Base-by-base conservation (phyloP, 2,329 filamentous ascomycete species). In the Periconia macrospinosa region DNA sequence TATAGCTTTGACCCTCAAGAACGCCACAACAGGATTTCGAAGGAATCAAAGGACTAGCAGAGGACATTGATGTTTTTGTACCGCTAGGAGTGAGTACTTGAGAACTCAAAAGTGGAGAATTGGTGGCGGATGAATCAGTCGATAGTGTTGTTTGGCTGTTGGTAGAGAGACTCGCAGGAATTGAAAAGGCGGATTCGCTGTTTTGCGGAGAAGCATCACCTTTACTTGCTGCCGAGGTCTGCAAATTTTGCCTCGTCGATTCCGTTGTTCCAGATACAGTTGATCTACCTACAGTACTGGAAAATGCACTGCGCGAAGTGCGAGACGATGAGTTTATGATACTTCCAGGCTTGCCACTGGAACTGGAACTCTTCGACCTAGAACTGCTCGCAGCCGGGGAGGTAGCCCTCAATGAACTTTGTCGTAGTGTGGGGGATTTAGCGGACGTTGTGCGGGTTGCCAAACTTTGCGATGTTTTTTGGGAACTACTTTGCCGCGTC, bases 1-100 rank as follows among this genome's bases (percentile, higher is more conserved):
- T 33, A 23, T 53, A 53, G 10, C 1, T 30, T 41, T 49, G 41
- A 13, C 51, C 42, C 19, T 30, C 17, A n/a, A 27, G n/a, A 6
- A 53, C 46, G 23, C 51, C 46, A 18, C 51, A 53, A 19, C 51
- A 53, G 19, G 17, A 30, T 9, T 41, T 20, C 27, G 45, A 8
- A 27, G 23, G 8, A 27, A 27, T 27, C 8, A 8, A 8, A 27
- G 23, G 23, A 27, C 3, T 27, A 27, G 23, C 23, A 27, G 23
- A 8, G 8, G 23, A 27, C 5, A 27, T 27, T 27, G 23, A 27
- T 27, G 23, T 27, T 27, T 27, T 3, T 27, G 23, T 27, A 27
- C 23, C 23, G 8, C 23, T 27, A 27, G 23, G 23, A 27, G 23
- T 27, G 23, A 8, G 5, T 27, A 8, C 23, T 27, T 5, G 3